A percentile compares a stretch with the other conserved stretches of the same genome.
Evolutionary conservation across 805 yeast genomes (phyloP).

Genomic region (Hanseniaspora hatyaiensis): DNA sequence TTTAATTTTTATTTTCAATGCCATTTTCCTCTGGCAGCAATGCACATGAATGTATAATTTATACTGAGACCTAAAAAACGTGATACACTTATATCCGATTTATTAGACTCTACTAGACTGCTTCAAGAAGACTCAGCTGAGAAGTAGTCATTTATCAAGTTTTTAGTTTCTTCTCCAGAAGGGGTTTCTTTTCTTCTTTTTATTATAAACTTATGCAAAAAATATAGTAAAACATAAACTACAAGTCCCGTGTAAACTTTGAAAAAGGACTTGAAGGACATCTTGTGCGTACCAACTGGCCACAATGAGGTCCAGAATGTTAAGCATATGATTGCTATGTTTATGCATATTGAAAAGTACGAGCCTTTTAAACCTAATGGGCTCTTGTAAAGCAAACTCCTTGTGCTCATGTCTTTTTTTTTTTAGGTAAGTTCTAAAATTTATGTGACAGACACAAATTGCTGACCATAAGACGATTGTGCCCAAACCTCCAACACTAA

Average conservation of each 20-base stretch:
- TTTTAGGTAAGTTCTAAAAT: slow-evolving; percentile 50
- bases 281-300: slow-evolving; percentile 36
- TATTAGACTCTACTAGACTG: too few relatives aligned
- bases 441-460: slow-evolving; percentile 53
- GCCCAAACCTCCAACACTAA: slow-evolving; percentile 66
- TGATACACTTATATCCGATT: too few relatives aligned
- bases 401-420: slow-evolving; percentile 44
- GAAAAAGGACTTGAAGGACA: slow-evolving; percentile 36
- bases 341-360: slow-evolving; percentile 40
- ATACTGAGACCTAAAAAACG: too few relatives aligned
- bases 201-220: slow-evolving; percentile 39
- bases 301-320: slow-evolving; percentile 64
- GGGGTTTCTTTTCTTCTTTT: too few relatives aligned
- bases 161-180: too few relatives aligned
- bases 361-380: slow-evolving; percentile 53
- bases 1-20: too few relatives aligned
- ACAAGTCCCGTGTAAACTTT: slow-evolving; percentile 41
- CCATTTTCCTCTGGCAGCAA: too few relatives aligned
- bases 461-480: slow-evolving; percentile 75
- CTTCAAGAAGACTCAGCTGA: too few relatives aligned
- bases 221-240: slow-evolving; percentile 36
- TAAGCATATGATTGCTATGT: slow-evolving; percentile 45
- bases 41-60: too few relatives aligned
- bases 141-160: too few relatives aligned
- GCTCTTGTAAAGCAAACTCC: slow-evolving; percentile 46